Conservation (phyloP, 208 protist genomes). For the Lotmaria passim region DNA sequence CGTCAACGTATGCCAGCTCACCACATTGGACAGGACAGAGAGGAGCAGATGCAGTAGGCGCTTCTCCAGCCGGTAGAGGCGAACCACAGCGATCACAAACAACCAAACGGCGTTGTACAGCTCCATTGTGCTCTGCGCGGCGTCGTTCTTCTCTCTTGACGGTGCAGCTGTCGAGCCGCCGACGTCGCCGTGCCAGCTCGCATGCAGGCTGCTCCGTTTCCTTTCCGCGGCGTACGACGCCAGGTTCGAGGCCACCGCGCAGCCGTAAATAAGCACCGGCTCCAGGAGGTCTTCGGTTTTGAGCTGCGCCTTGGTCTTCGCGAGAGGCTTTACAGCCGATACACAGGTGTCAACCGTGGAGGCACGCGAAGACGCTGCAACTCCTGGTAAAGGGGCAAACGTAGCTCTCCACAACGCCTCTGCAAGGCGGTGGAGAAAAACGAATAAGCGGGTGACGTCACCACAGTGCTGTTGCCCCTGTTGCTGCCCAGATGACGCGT, state of each 20-base stretch:
- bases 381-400: background rate
- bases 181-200: background rate
- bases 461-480: background rate
- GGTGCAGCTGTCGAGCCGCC: background rate
- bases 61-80: constrained; percentile 32
- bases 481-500: background rate
- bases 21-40: constrained; percentile 33
- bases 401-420: background rate
- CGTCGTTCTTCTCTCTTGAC: too few species aligned
- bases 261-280: constrained; percentile 35
- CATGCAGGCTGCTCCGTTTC: background rate
- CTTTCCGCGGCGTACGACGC: constrained; percentile 8
- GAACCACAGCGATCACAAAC: constrained; percentile 17
- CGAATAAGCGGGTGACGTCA: constrained; percentile 10
- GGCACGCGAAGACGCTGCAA: background rate
- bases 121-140: background rate
- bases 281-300: constrained; percentile 12
- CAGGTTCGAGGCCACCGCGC: constrained; percentile 40
- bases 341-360: background rate
- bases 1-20: background rate
- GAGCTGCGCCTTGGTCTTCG: constrained; percentile 10
- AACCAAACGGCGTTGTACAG: constrained; percentile 20
- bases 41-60: constrained; percentile 36
- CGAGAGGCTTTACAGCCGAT: background rate
- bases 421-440: constrained; percentile 12